These are phyloP conservation scores for Candida mesenterica DNA, from an alignment of 1,139 yeast species.

Conservation along the genomic window DNA sequence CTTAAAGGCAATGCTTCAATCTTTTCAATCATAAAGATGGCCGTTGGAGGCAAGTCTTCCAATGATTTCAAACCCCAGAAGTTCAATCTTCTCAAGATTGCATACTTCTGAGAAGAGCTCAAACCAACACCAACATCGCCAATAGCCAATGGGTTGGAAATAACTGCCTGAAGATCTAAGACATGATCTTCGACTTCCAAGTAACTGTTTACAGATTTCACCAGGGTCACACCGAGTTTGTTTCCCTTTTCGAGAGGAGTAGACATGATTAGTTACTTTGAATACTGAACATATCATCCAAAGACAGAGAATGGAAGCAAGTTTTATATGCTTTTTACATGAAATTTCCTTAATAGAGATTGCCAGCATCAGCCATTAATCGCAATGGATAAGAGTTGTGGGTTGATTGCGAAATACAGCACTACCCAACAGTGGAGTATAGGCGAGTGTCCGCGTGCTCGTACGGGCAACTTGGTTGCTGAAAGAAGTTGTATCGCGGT, in stretches of 20 bases:
- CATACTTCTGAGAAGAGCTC: constrained; percentile 25
- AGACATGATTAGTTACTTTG: too few relatives aligned
- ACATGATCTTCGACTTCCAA: constrained; percentile 15
- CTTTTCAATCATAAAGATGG: constrained; percentile 23
- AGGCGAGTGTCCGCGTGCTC: too few relatives aligned
- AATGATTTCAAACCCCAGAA: constrained; percentile 26
- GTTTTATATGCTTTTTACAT: too few relatives aligned
- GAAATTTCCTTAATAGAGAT: too few relatives aligned
- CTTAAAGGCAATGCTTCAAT: constrained; percentile 15
- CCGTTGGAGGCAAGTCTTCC: constrained; percentile 33
- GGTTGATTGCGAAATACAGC: too few relatives aligned
- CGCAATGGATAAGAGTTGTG: too few relatives aligned
- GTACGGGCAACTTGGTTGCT: too few relatives aligned
- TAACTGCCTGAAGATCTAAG: constrained; percentile 14
- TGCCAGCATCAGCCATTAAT: too few relatives aligned
- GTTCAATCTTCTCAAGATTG: constrained; percentile 27
- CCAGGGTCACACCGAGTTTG: neutral
- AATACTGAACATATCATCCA: too few relatives aligned
- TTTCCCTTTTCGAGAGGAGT: neutral
- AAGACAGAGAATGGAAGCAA: too few relatives aligned
- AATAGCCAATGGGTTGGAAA: constrained; percentile 20
- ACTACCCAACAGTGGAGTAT: too few relatives aligned
- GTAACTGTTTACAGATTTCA: constrained; percentile 4
- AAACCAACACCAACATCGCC: constrained; percentile 28
- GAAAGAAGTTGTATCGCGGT: too few relatives aligned